phyloP scores from a whole-genome alignment of 495 filamentous ascomycete genomes.

The Immersiella caudata region DNA sequence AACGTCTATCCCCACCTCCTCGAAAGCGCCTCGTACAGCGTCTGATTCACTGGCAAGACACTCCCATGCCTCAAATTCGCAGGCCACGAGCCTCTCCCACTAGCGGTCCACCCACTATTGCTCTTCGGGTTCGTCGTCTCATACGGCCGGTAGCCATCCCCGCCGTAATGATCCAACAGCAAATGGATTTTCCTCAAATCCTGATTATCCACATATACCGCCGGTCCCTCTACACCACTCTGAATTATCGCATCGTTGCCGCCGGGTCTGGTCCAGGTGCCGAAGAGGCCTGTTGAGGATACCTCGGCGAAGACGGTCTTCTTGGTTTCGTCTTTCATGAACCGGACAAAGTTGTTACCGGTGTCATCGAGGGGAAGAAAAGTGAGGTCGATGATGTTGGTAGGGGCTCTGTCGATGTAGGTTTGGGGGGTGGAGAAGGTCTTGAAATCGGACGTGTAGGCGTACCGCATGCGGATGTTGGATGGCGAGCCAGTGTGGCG shows the following conservation, averaged over 20 bases:
- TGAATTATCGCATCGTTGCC: slow-evolving; percentile 46
- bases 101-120: slow-evolving; percentile 50
- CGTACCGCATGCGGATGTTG: slow-evolving; percentile 47
- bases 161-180: slow-evolving; percentile 54
- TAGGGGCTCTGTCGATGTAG: slow-evolving; percentile 48
- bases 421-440: slow-evolving; percentile 47
- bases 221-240: slow-evolving; percentile 52
- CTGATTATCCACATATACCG: slow-evolving; percentile 52
- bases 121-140: slow-evolving; percentile 44
- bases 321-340: slow-evolving; percentile 56
- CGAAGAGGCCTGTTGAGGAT: slow-evolving; percentile 51
- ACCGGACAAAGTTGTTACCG: slow-evolving; percentile 45
- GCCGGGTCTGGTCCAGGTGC: slow-evolving; percentile 53
- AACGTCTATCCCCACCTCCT: slow-evolving; percentile 40
- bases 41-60: slow-evolving; percentile 49
- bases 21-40: slow-evolving; percentile 42
- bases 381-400: slow-evolving; percentile 50
- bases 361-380: slow-evolving; percentile 41
- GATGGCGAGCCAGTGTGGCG: slow-evolving; percentile 45
- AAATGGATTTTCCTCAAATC: slow-evolving; percentile 47
- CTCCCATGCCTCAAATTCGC: slow-evolving; percentile 54
- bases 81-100: slow-evolving; percentile 42
- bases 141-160: slow-evolving; percentile 55
- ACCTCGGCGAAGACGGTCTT: slow-evolving; percentile 56
- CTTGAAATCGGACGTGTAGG: slow-evolving; percentile 49